A percentile compares a stretch with the other conserved stretches of the same genome.
Conservation (phyloP, 768 basidiomycete genomes). For the Chlorophyllum brunneum region DNA sequence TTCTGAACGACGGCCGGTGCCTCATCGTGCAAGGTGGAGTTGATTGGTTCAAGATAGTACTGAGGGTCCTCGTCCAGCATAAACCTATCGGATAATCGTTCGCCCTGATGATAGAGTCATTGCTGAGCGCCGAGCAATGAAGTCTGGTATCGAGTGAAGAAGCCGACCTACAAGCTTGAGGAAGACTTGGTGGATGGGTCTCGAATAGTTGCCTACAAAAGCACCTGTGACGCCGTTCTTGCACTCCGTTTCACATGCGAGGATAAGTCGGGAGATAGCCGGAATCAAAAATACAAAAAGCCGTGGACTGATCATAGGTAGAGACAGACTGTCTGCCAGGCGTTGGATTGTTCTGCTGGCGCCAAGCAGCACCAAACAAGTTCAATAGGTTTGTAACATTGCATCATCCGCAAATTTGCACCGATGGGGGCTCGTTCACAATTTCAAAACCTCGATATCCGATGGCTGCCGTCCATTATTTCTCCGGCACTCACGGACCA, state of each 20-base stretch:
- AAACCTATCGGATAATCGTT: conserved; percentile 17
- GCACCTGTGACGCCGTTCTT: conserved; percentile 56
- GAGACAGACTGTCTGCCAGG: not conserved
- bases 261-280: not conserved
- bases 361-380: conserved; percentile 13
- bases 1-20: conserved; percentile 42
- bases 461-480: too few species aligned
- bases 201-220: conserved; percentile 47
- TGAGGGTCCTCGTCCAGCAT: conserved; percentile 12
- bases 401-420: too few species aligned
- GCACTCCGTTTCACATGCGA: conserved; percentile 70
- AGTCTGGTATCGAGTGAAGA: not conserved
- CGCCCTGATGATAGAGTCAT: conserved; percentile 16
- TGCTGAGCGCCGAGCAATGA: not conserved
- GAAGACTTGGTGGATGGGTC: conserved; percentile 35
- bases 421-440: too few species aligned
- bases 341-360: not conserved
- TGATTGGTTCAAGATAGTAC: conserved; percentile 42
- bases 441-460: too few species aligned
- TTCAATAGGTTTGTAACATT: too few species aligned
- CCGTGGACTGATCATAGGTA: conserved; percentile 20
- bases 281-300: conserved; percentile 32
- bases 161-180: conserved; percentile 36
- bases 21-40: conserved; percentile 38
- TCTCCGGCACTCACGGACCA: too few species aligned